Evolutionary conservation across 345 rosid genomes (phyloP), one percentile per base, ranked within the genome.

Genomic region (Chamaenerion angustifolium): DNA sequence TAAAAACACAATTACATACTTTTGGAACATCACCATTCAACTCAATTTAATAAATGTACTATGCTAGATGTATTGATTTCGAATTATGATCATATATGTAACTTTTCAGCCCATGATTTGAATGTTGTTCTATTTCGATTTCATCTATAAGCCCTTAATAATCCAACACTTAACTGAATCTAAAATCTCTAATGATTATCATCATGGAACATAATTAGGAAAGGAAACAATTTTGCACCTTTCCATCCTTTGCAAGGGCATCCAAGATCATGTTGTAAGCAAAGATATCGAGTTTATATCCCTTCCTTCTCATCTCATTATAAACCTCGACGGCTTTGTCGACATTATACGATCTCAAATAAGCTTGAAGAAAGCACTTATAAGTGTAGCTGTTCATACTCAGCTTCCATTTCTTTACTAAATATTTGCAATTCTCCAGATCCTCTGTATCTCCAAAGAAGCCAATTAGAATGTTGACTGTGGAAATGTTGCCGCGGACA

Each of bases 201-300:
- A 31, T 31, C 37, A 31, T 31, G 7, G 37, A 31, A 31, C 1
- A 31, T 4, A 31, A 7, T 31, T 31, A 8, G 12, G 14, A n/a
- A 2, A 55, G 12, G 35, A 4, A 11, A 48, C 23, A 48, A 25
- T 6, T 54, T 19, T 57, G 56, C 15, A 88, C 95, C 95, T 81
- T 80, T 16, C 58, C 58, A 65, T 88, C 82, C 66, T 83, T 81
- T 16, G 79, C 94, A 54, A 86, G 78, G 65, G 88, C 83, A 71
- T 90, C 81, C 75, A 90, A 60, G 61, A 90, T 63, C 98, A 90
- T 90, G 55, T 90, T 90, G 62, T 77, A 90, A 47, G 75, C 87
- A 43, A 90, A 83, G 37, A 83, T 61, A 43, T 90, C 96, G 52
- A 90, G 69, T 52, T 68, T 73, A 57, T 77, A 76, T 3, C 89